phyloP scores from a whole-genome alignment of 208 protist genomes.

The Leishmania turanica region DNA sequence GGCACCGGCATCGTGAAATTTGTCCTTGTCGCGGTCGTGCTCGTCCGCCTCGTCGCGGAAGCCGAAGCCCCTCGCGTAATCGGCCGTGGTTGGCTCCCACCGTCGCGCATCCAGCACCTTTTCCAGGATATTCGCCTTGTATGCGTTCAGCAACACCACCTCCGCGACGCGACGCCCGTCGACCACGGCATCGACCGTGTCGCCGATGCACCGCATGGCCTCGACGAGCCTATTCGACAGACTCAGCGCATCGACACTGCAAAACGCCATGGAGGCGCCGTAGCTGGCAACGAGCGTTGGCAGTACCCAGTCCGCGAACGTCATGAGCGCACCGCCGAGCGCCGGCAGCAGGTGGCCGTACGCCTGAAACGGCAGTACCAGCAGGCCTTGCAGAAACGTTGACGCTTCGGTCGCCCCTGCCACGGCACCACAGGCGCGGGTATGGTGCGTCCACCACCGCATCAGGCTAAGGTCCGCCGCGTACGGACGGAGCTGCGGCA shows the following conservation, averaged over 20 bases:
- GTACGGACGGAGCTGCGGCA: constrained; percentile 73
- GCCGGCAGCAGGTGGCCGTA: constrained; percentile 42
- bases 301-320: constrained; percentile 45
- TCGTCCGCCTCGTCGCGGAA: not conserved
- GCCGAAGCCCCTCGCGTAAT: constrained; percentile 8
- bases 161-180: constrained; percentile 57
- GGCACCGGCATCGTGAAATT: not conserved
- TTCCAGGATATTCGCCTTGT: constrained; percentile 75
- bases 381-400: constrained; percentile 6
- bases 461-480: constrained; percentile 66
- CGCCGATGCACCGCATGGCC: constrained; percentile 39
- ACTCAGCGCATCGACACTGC: constrained; percentile 16
- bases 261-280: constrained; percentile 29
- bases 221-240: constrained; percentile 41
- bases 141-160: constrained; percentile 67
- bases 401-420: constrained; percentile 23
- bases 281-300: constrained; percentile 41
- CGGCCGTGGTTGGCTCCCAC: constrained; percentile 55
- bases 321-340: constrained; percentile 29
- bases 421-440: constrained; percentile 14
- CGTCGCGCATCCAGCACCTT: constrained; percentile 39
- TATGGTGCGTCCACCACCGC: constrained; percentile 65
- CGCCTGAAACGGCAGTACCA: constrained; percentile 19
- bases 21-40: not conserved
- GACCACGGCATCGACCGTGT: constrained; percentile 34